These are phyloP conservation scores for Entomortierella lignicola DNA, from an alignment of 192 early-diverging fungal genomes.

Conservation along the genomic window DNA sequence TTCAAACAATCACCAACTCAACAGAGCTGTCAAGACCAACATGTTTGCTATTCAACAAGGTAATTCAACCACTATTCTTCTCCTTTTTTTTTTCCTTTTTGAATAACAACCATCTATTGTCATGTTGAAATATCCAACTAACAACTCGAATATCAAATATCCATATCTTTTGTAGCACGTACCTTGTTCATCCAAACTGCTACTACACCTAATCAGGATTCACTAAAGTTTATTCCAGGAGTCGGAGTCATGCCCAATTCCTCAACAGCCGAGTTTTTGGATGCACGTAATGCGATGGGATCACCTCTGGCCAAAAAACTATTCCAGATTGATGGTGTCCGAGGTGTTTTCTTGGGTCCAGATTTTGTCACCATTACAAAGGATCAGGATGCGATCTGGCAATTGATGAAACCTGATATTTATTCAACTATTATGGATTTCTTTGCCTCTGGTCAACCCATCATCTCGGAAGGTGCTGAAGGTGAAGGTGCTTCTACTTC, in stretches of 20 bases:
- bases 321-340: conserved; percentile 95
- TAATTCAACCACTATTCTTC: not conserved
- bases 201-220: conserved; percentile 93
- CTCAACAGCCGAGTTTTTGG: conserved; percentile 88
- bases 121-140: too few relatives aligned
- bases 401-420: conserved; percentile 97
- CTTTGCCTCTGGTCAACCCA: conserved; percentile 87
- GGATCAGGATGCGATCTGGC: conserved; percentile 90
- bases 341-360: conserved; percentile 88
- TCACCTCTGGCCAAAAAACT: conserved; percentile 92
- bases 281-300: conserved; percentile 74
- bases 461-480: conserved; percentile 69
- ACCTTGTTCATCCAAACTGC: conserved; percentile 93
- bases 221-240: conserved; percentile 97
- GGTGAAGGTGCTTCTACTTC: conserved; percentile 4
- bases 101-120: too few relatives aligned
- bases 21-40: conserved; percentile 27
- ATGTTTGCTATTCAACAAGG: conserved; percentile 39
- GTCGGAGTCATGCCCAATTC: conserved; percentile 75
- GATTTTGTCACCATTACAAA: conserved; percentile 98
- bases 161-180: conserved; percentile 52
- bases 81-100: not conserved
- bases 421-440: conserved; percentile 97
- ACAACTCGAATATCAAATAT: too few relatives aligned
- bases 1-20: conserved; percentile 4